These are phyloP conservation scores for Ophiostoma quercus DNA, from an alignment of 2,329 filamentous ascomycete species.

Conservation along the genomic window DNA sequence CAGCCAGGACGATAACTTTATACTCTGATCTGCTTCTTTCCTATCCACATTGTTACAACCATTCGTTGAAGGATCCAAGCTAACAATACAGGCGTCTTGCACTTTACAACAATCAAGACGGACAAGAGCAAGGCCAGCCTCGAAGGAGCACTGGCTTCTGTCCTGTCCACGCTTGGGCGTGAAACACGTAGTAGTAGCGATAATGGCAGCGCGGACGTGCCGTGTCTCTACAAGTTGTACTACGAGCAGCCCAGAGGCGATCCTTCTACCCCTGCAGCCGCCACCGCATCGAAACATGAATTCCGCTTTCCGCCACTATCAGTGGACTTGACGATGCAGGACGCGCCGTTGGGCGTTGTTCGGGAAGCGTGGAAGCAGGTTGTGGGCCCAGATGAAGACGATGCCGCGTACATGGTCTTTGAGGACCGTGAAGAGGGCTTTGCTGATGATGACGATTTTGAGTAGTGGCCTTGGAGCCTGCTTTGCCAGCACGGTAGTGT, in stretches of 20 bases:
- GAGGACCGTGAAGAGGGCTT: conserved; percentile 63
- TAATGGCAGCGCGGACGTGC: not conserved
- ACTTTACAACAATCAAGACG: conserved; percentile 39
- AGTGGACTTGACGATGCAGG: conserved; percentile 68
- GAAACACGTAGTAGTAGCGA: conserved; percentile 25
- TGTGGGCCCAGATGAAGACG: conserved; percentile 43
- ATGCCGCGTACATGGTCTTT: conserved; percentile 66
- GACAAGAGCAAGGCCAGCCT: conserved; percentile 37
- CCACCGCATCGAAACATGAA: conserved; percentile 29
- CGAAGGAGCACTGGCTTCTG: conserved; percentile 38
- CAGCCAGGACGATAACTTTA: conserved; percentile 68
- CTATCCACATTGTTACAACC: conserved; percentile 15
- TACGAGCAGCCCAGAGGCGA: conserved; percentile 48
- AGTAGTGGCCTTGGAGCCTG: conserved; percentile 13
- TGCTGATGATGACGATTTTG: conserved; percentile 41
- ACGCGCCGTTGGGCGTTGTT: conserved; percentile 61
- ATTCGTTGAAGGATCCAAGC: not conserved
- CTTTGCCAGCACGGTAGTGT: not conserved
- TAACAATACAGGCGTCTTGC: conserved; percentile 35
- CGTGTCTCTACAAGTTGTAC: conserved; percentile 47
- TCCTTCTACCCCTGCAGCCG: not conserved
- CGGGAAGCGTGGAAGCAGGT: conserved; percentile 64
- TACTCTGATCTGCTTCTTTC: conserved; percentile 30
- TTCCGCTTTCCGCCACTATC: conserved; percentile 55
- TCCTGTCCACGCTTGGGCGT: conserved; percentile 34